phyloP scores from a whole-genome alignment of 176 grass and related monocot species.

The Aegilops tauschii region DNA sequence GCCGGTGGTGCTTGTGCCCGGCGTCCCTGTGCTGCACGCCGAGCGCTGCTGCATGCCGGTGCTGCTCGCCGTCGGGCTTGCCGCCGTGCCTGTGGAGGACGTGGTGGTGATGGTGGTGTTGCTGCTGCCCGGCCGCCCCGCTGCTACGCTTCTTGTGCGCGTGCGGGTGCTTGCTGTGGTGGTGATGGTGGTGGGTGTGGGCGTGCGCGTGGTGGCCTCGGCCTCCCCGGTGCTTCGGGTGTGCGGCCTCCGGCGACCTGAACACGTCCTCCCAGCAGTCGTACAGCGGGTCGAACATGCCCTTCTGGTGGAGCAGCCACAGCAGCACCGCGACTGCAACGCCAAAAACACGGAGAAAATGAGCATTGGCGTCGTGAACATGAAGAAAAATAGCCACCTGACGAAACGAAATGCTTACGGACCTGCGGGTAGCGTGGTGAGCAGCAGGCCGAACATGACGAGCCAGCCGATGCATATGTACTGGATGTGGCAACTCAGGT shows the following conservation, averaged over 20 bases:
- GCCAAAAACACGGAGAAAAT: background rate
- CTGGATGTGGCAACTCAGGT: conserved; percentile 72
- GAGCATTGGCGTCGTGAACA: background rate
- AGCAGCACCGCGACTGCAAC: conserved; percentile 44
- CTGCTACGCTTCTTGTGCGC: conserved; percentile 5
- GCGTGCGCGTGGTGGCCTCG: conserved; percentile 17
- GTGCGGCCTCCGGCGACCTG: conserved; percentile 19
- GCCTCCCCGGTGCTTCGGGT: conserved; percentile 13
- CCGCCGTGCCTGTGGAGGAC: conserved; percentile 25
- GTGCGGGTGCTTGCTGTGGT: conserved; percentile 15
- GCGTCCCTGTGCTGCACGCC: conserved; percentile 27
- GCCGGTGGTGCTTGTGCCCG: conserved; percentile 36
- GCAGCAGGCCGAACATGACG: conserved; percentile 47
- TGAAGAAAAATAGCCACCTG: background rate
- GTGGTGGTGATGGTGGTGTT: conserved; percentile 27
- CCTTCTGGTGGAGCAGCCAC: conserved; percentile 75
- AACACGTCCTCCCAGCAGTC: conserved; percentile 60
- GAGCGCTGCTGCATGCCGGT: conserved; percentile 31
- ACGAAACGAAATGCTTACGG: background rate
- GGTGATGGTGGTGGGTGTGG: conserved; percentile 19
- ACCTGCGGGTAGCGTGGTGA: conserved; percentile 56
- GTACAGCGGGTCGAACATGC: conserved; percentile 67
- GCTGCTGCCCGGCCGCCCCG: background rate
- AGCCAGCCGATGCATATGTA: conserved; percentile 66
- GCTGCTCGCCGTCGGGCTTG: background rate